Evolutionary conservation across 768 basidiomycete genomes (phyloP).

Genomic region (Hirschioporus abietinus): DNA sequence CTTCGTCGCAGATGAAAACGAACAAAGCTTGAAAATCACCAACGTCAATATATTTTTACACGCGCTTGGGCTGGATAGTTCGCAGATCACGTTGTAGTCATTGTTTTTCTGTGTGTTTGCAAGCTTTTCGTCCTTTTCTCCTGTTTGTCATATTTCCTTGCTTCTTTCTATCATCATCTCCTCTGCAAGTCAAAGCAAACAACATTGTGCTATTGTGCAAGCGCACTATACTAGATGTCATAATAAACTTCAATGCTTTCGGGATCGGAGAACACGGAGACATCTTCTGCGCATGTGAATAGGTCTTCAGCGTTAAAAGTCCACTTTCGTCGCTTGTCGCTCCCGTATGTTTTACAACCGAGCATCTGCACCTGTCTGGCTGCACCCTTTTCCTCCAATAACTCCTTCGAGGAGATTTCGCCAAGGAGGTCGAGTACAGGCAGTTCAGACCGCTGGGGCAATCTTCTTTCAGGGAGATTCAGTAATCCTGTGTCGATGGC

Average conservation of each 20-base stretch:
- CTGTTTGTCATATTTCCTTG: background rate
- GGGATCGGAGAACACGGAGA: slow-evolving; percentile 8
- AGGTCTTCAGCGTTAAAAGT: background rate
- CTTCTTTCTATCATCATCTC: background rate
- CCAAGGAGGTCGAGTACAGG: slow-evolving; percentile 72
- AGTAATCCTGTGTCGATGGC: slow-evolving; percentile 35
- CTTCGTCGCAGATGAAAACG: slow-evolving; percentile 66
- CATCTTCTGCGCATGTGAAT: background rate
- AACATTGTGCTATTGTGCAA: background rate
- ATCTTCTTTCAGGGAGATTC: slow-evolving; percentile 47
- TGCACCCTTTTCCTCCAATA: slow-evolving; percentile 30
- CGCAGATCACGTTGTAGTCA: slow-evolving; percentile 54
- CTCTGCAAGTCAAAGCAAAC: background rate
- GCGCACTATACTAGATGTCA: background rate
- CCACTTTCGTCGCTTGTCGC: slow-evolving; percentile 25
- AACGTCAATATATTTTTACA: slow-evolving; percentile 93
- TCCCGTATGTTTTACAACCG: slow-evolving; percentile 26
- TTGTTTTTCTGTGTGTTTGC: slow-evolving; percentile 11
- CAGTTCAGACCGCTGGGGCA: slow-evolving; percentile 50
- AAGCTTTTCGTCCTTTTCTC: background rate
- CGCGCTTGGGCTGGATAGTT: slow-evolving; percentile 67
- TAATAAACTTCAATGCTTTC: background rate
- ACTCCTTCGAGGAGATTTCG: slow-evolving; percentile 29
- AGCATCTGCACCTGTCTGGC: slow-evolving; percentile 27
- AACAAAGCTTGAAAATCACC: slow-evolving; percentile 70